Percentiles rank a stretch among this genome's conserved stretches.
Evolutionary conservation across 805 yeast species (phyloP).

Genomic region (Wickerhamomyces kurtzmanii): DNA sequence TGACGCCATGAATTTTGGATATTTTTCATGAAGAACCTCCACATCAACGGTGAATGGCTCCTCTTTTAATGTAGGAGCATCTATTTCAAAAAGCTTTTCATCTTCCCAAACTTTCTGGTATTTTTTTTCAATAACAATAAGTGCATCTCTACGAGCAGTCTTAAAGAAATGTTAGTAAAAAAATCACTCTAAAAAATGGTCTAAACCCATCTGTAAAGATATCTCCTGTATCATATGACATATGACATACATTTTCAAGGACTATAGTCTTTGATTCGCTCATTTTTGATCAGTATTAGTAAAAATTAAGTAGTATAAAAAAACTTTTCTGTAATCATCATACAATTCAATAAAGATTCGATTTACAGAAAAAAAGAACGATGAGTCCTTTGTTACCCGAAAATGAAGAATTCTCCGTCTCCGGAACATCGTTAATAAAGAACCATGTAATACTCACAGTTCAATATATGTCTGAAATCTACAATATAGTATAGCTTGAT

Average conservation of each 20-base stretch:
- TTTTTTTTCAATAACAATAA: slow-evolving; percentile 79
- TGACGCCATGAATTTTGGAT: slow-evolving; percentile 83
- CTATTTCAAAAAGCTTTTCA: slow-evolving; percentile 74
- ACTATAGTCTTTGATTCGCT: slow-evolving; percentile 24
- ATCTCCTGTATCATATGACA: background rate
- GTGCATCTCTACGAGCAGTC: slow-evolving; percentile 92
- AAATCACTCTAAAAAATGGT: background rate
- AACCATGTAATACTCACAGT: no score
- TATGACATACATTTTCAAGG: slow-evolving; percentile 26
- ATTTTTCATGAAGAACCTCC: slow-evolving; percentile 65
- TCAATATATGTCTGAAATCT: no score
- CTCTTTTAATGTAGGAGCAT: slow-evolving; percentile 77
- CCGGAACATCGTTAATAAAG: no score
- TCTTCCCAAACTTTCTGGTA: slow-evolving; percentile 85
- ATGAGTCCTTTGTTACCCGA: no score
- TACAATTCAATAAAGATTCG: no score
- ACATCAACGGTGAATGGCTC: slow-evolving; percentile 38
- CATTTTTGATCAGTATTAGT: no score
- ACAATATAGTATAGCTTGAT: no score
- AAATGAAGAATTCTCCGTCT: no score
- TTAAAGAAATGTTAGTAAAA: slow-evolving; percentile 16
- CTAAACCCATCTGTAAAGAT: background rate
- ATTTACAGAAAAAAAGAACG: no score
- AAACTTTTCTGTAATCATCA: no score
- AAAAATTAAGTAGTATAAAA: no score